Evolutionary conservation across 148 eudicot genomes (phyloP).

Genomic region (Euryodendron excelsum): DNA sequence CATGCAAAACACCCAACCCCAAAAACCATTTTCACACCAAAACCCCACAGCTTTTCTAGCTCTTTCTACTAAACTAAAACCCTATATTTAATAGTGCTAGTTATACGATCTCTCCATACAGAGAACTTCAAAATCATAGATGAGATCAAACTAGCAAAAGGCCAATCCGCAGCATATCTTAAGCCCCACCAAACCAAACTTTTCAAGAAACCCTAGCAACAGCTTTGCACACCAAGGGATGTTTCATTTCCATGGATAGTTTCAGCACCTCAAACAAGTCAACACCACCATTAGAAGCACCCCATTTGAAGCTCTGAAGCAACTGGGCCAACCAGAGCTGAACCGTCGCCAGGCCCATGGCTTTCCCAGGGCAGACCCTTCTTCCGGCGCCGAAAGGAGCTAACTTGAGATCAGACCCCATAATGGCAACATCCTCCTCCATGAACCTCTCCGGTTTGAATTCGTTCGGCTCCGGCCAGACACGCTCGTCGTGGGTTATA

Average conservation of each 20-base stretch:
- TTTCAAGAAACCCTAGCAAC: conserved; percentile 46
- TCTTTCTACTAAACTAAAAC: too few relatives aligned
- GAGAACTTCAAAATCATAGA: conserved; percentile 20
- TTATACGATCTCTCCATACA: not conserved
- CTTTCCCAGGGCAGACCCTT: conserved; percentile 89
- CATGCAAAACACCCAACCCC: not conserved
- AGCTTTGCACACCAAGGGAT: conserved; percentile 73
- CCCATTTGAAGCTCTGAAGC: conserved; percentile 77
- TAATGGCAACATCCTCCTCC: conserved; percentile 63
- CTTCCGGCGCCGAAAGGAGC: conserved; percentile 90
- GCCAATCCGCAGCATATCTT: not conserved
- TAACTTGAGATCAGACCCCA: conserved; percentile 80
- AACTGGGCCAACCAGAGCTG: conserved; percentile 90
- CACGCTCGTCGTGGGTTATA: conserved; percentile 69
- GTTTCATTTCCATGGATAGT: conserved; percentile 90
- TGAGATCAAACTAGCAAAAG: not conserved
- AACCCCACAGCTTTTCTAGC: not conserved
- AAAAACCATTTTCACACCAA: not conserved
- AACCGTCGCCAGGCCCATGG: conserved; percentile 69
- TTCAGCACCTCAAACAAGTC: conserved; percentile 74
- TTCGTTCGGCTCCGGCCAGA: conserved; percentile 62
- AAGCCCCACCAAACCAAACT: not conserved
- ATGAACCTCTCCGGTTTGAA: conserved; percentile 76
- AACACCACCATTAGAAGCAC: conserved; percentile 46
- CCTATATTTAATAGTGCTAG: too few relatives aligned